phyloP scores from a whole-genome alignment of 164 flowering plant genomes.

The Macadamia integrifolia region DNA sequence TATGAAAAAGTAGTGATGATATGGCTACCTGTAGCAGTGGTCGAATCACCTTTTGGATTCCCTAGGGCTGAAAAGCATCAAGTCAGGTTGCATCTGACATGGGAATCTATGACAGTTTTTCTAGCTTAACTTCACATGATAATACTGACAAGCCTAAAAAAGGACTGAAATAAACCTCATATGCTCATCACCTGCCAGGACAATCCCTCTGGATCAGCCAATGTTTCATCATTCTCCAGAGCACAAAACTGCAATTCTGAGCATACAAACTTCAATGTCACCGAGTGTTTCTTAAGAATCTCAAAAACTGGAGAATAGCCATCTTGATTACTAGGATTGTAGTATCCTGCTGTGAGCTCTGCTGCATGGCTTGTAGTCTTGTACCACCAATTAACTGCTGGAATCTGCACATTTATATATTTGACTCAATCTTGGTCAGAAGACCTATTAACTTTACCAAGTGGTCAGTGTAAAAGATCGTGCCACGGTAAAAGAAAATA shows the following conservation, averaged over 20 bases:
- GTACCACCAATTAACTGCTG: constrained; percentile 93
- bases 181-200: constrained; percentile 62
- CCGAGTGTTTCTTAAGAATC: constrained; percentile 57
- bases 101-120: background rate
- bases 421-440: background rate
- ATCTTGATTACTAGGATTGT: constrained; percentile 76
- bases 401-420: constrained; percentile 49
- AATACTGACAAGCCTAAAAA: background rate
- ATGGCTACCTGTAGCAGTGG: no score
- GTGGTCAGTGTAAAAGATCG: background rate
- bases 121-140: background rate
- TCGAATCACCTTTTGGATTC: no score
- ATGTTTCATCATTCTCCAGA: constrained; percentile 42
- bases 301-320: constrained; percentile 66
- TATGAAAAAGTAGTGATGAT: no score
- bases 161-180: background rate
- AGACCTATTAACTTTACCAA: background rate
- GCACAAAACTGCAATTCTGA: constrained; percentile 28
- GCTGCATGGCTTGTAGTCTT: constrained; percentile 90
- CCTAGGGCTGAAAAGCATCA: no score
- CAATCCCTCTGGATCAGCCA: constrained; percentile 70
- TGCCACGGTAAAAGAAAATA: no score
- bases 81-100: no score
- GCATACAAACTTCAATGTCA: constrained; percentile 51
- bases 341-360: constrained; percentile 81